Evolutionary conservation across 176 grass and related monocot species (phyloP).

Genomic region (Thalia dealbata): DNA sequence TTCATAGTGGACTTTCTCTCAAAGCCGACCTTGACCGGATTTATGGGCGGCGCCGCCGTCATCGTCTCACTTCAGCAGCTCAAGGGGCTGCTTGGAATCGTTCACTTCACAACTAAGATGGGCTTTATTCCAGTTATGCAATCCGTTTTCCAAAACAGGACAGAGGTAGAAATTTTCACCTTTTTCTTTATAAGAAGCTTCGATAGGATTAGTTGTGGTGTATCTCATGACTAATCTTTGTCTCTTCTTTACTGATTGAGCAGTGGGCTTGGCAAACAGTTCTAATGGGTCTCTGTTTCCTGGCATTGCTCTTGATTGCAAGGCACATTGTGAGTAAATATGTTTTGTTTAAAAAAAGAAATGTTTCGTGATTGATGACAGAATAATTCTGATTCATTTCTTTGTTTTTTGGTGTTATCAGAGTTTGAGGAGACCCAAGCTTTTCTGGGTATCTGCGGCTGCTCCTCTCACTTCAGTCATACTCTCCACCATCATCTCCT

Average conservation of each 20-base stretch:
- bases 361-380: too few species aligned
- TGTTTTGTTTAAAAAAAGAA: too few species aligned
- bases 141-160: slow-evolving; percentile 51
- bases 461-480: slow-evolving; percentile 80
- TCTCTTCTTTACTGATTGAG: slow-evolving; percentile 6
- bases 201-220: background rate
- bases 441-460: slow-evolving; percentile 87
- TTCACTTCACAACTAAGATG: slow-evolving; percentile 93
- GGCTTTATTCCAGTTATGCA: slow-evolving; percentile 73
- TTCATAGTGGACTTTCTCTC: slow-evolving; percentile 97
- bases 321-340: slow-evolving; percentile 71
- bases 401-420: slow-evolving; percentile 16
- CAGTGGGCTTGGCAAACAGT: slow-evolving; percentile 96
- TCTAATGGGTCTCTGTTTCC: slow-evolving; percentile 74
- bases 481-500: slow-evolving; percentile 70
- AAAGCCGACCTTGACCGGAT: slow-evolving; percentile 74
- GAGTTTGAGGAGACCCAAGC: slow-evolving; percentile 67
- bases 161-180: slow-evolving; percentile 34
- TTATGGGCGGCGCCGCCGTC: slow-evolving; percentile 95
- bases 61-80: slow-evolving; percentile 99
- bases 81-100: slow-evolving; percentile 82
- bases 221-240: background rate
- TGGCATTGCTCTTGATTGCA: slow-evolving; percentile 62
- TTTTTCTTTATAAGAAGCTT: background rate
- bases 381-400: too few species aligned